These are phyloP conservation scores for Papilionanthe hybrid DNA, from an alignment of 116 monocot species.

Conservation along the genomic window DNA sequence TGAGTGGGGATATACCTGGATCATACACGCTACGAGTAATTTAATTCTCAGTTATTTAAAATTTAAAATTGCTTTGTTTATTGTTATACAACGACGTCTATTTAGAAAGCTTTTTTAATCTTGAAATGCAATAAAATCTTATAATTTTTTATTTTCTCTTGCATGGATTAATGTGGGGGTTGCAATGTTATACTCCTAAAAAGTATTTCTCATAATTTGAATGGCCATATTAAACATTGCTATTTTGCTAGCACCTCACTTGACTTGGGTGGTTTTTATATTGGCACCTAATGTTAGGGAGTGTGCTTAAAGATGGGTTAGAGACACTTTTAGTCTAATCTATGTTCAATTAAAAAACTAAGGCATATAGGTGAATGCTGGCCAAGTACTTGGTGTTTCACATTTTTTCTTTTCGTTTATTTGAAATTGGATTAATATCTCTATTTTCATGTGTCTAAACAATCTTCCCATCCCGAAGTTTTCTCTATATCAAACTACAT, in stretches of 20 bases:
- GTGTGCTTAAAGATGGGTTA: background rate
- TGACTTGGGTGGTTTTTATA: too few relatives aligned
- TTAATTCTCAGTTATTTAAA: background rate
- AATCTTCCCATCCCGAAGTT: too few relatives aligned
- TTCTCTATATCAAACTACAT: too few relatives aligned
- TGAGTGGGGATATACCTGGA: background rate
- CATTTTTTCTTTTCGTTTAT: too few relatives aligned
- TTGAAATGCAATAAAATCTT: background rate
- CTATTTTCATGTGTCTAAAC: too few relatives aligned
- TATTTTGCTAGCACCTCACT: background rate
- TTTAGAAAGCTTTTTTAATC: background rate
- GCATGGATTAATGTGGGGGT: background rate
- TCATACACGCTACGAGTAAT: background rate
- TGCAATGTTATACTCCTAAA: background rate
- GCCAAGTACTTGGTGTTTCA: background rate
- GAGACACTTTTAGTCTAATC: background rate
- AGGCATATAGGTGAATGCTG: background rate
- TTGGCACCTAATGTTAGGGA: background rate
- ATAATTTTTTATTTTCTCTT: background rate
- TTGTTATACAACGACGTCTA: background rate
- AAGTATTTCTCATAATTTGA: background rate
- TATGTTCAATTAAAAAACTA: background rate
- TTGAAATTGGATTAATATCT: too few relatives aligned
- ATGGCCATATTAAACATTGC: background rate
- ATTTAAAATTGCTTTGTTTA: background rate